phyloP scores from a whole-genome alignment of 1,139 yeast genomes.

The Kazachstania sp. region DNA sequence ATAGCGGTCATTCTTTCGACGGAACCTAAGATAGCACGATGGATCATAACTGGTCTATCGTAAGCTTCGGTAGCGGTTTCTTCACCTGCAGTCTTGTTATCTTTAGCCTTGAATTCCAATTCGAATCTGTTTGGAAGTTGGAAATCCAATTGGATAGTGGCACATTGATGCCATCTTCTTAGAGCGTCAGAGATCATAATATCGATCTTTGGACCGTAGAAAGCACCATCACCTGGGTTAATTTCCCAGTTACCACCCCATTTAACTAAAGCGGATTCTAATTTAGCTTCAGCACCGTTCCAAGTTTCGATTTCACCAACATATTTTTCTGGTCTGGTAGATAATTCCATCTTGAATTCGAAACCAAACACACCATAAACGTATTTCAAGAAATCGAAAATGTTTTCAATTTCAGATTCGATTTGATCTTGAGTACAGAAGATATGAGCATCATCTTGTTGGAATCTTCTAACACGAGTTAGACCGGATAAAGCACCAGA shows the following conservation, averaged over 20 bases:
- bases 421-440: slow-evolving; percentile 90
- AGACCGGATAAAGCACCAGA: slow-evolving; percentile 86
- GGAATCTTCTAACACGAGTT: slow-evolving; percentile 95
- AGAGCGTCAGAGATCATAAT: slow-evolving; percentile 86
- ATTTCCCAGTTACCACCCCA: slow-evolving; percentile 85
- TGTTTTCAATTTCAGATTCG: slow-evolving; percentile 67
- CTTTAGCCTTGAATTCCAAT: slow-evolving; percentile 73
- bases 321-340: slow-evolving; percentile 89
- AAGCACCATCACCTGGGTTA: slow-evolving; percentile 96
- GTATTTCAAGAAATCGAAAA: slow-evolving; percentile 69
- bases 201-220: slow-evolving; percentile 98
- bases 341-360: slow-evolving; percentile 79
- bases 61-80: slow-evolving; percentile 22
- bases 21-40: slow-evolving; percentile 95
- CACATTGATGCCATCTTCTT: slow-evolving; percentile 95
- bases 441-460: slow-evolving; percentile 97
- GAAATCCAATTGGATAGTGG: slow-evolving; percentile 95
- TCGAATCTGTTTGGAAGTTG: slow-evolving; percentile 90
- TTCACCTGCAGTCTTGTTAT: slow-evolving; percentile 38
- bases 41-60: slow-evolving; percentile 91
- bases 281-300: slow-evolving; percentile 76
- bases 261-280: slow-evolving; percentile 62
- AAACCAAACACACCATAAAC: slow-evolving; percentile 83
- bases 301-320: slow-evolving; percentile 84
- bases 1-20: slow-evolving; percentile 98